A percentile compares a stretch with the other conserved stretches of the same genome.
Evolutionary conservation across 1,284 basidiomycete species (phyloP).

Genomic region (Porogramme epimiltina): DNA sequence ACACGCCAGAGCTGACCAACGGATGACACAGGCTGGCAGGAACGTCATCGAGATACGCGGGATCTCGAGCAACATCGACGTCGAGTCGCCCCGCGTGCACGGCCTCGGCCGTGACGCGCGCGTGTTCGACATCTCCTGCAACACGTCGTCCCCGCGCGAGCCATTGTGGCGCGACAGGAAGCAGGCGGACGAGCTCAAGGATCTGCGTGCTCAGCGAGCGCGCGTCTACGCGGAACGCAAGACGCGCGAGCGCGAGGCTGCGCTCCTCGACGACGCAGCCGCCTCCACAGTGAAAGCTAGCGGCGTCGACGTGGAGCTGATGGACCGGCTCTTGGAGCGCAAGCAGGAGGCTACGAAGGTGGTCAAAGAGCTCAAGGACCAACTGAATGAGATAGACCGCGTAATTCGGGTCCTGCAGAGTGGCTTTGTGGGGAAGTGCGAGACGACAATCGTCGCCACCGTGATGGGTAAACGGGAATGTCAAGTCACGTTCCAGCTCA

Average conservation of each 20-base stretch:
- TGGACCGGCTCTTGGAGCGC: conserved; percentile 43
- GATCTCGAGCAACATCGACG: conserved; percentile 49
- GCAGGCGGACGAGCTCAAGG: conserved; percentile 33
- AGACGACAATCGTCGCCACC: conserved; percentile 40
- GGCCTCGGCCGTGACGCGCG: conserved; percentile 44
- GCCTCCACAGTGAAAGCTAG: conserved; percentile 26
- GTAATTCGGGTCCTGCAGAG: conserved; percentile 22
- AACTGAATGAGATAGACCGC: conserved; percentile 39
- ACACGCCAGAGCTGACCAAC: background rate
- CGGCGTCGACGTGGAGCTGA: conserved; percentile 44
- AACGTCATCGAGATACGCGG: conserved; percentile 49
- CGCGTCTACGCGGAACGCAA: conserved; percentile 39
- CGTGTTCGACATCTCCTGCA: conserved; percentile 52
- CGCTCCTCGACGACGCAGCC: conserved; percentile 45
- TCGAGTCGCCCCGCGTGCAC: conserved; percentile 49
- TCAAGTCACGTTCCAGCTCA: conserved; percentile 46
- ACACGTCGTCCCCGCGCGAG: conserved; percentile 20
- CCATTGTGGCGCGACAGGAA: conserved; percentile 17
- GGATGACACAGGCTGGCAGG: conserved; percentile 41
- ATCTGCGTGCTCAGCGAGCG: conserved; percentile 36
- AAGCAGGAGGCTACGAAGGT: conserved; percentile 38
- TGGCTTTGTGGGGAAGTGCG: conserved; percentile 37
- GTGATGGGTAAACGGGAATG: conserved; percentile 38
- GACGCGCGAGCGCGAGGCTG: conserved; percentile 40
- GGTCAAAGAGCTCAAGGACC: conserved; percentile 40